A percentile compares a stretch with the other conserved stretches of the same genome.
Conservation (phyloP, 2,329 filamentous ascomycete species). For the Pseudocercospora fuligena region DNA sequence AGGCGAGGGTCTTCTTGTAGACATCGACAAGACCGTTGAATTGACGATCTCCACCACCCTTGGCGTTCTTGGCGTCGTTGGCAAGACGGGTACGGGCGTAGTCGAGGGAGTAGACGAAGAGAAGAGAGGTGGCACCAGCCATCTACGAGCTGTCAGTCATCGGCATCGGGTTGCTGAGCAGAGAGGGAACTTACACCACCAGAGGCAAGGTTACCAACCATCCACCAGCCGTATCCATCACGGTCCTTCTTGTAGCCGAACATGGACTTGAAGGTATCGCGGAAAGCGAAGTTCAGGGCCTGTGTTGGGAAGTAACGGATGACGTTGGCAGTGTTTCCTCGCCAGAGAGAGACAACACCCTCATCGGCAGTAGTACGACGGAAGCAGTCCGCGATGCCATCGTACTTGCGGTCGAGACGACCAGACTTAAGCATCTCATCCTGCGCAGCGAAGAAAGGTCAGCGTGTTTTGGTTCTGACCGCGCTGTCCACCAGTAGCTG, state of each 20-base stretch:
- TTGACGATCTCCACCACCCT: constrained; percentile 95
- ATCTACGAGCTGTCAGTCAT: constrained; percentile 56
- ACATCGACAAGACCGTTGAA: constrained; percentile 99
- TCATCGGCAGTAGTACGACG: constrained; percentile 84
- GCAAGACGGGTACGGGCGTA: constrained; percentile 99
- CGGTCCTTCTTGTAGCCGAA: constrained; percentile 99
- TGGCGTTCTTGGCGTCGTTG: constrained; percentile 99
- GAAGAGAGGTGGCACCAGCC: constrained; percentile 98
- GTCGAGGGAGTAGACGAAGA: constrained; percentile 99
- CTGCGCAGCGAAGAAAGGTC: constrained; percentile 54
- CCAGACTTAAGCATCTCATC: constrained; percentile 99
- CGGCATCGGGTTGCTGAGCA: not conserved
- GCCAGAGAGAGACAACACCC: constrained; percentile 95
- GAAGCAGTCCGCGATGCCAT: constrained; percentile 95
- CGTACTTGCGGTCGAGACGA: constrained; percentile 97
- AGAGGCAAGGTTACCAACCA: constrained; percentile 99
- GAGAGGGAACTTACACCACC: constrained; percentile 80
- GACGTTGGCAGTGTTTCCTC: constrained; percentile 99
- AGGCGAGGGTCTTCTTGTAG: constrained; percentile 99
- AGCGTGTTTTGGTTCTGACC: not conserved
- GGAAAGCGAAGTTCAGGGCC: constrained; percentile 99
- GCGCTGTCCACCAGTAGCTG: not conserved
- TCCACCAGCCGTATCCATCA: constrained; percentile 98
- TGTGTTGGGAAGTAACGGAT: constrained; percentile 99
- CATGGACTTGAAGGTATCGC: constrained; percentile 99